These are phyloP conservation scores for Thelonectria olida DNA, from an alignment of 2,329 filamentous ascomycete genomes.

Conservation along the genomic window DNA sequence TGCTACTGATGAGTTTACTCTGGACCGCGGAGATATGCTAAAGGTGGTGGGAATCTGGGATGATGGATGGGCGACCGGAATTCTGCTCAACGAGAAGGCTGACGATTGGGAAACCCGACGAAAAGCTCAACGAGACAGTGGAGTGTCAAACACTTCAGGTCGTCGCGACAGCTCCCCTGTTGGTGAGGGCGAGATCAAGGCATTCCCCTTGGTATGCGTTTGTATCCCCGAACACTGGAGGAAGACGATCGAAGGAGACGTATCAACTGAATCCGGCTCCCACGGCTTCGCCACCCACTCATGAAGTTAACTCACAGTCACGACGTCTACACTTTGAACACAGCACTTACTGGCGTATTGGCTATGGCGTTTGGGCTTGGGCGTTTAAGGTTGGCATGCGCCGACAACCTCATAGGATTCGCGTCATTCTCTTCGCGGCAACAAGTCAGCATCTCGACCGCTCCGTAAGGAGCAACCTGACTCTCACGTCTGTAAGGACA, in stretches of 20 bases:
- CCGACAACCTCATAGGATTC: constrained; percentile 26
- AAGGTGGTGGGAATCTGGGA: constrained; percentile 99
- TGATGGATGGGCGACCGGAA: constrained; percentile 96
- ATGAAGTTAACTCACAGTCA: constrained; percentile 35
- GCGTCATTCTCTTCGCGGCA: constrained; percentile 17
- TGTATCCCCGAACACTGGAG: constrained; percentile 96
- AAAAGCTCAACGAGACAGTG: constrained; percentile 87
- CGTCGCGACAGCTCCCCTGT: constrained; percentile 70
- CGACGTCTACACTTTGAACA: constrained; percentile 41
- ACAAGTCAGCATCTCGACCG: constrained; percentile 9
- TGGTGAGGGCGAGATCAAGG: constrained; percentile 85
- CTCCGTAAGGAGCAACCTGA: constrained; percentile 9
- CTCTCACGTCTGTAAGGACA: constrained; percentile 1
- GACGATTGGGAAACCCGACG: constrained; percentile 87
- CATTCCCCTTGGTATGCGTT: constrained; percentile 95
- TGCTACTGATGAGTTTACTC: constrained; percentile 88
- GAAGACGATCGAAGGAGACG: constrained; percentile 94
- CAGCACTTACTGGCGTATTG: constrained; percentile 44
- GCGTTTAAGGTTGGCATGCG: constrained; percentile 30
- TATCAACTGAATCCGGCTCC: constrained; percentile 71
- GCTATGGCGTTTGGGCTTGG: constrained; percentile 48
- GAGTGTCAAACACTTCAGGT: constrained; percentile 83
- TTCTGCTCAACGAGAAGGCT: constrained; percentile 81
- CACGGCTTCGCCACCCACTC: constrained; percentile 43
- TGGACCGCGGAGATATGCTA: constrained; percentile 97